Conservation (phyloP, 2,329 filamentous ascomycete species). For the Stagonosporopsis cucurbitacearum region DNA sequence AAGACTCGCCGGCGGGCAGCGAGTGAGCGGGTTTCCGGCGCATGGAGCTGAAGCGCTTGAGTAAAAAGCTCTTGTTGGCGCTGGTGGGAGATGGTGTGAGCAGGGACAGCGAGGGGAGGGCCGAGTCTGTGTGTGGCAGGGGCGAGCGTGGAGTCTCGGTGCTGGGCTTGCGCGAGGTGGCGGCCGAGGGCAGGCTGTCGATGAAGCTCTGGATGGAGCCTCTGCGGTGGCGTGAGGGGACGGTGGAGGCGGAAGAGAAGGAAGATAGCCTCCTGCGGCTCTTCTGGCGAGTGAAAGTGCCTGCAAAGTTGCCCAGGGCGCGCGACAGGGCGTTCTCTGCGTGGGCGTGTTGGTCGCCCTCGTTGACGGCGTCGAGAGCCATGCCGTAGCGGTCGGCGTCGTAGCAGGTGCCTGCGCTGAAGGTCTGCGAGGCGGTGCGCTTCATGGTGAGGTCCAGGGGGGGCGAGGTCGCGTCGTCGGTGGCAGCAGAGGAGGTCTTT, state of each 20-base stretch:
- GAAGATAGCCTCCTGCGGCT: conserved; percentile 44
- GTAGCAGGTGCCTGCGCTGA: conserved; percentile 37
- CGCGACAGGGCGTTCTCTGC: conserved; percentile 38
- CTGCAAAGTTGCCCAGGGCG: conserved; percentile 36
- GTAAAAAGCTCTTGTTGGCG: conserved; percentile 32
- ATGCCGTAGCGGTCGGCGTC: conserved; percentile 27
- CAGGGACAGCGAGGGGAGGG: conserved; percentile 29
- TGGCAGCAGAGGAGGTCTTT: conserved; percentile 53
- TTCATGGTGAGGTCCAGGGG: conserved; percentile 43
- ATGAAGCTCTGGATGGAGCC: conserved; percentile 39
- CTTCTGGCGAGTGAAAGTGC: conserved; percentile 42
- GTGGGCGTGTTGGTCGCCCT: conserved; percentile 35
- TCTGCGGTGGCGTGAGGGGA: conserved; percentile 30
- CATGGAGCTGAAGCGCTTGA: conserved; percentile 42
- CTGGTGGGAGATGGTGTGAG: conserved; percentile 15
- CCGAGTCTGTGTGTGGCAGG: conserved; percentile 45
- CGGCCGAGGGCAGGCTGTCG: conserved; percentile 29
- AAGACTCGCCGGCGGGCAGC: conserved; percentile 32
- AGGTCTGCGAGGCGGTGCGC: conserved; percentile 48
- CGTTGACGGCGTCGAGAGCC: conserved; percentile 40
- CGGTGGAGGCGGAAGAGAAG: conserved; percentile 35
- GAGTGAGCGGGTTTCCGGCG: conserved; percentile 41
- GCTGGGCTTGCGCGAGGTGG: conserved; percentile 27
- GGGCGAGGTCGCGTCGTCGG: conserved; percentile 41
- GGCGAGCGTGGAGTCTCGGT: conserved; percentile 32